Percentiles rank a stretch among this genome's conserved stretches.
Evolutionary conservation across 495 filamentous ascomycete genomes (phyloP).

Genomic region (Bryoglossum gracile): DNA sequence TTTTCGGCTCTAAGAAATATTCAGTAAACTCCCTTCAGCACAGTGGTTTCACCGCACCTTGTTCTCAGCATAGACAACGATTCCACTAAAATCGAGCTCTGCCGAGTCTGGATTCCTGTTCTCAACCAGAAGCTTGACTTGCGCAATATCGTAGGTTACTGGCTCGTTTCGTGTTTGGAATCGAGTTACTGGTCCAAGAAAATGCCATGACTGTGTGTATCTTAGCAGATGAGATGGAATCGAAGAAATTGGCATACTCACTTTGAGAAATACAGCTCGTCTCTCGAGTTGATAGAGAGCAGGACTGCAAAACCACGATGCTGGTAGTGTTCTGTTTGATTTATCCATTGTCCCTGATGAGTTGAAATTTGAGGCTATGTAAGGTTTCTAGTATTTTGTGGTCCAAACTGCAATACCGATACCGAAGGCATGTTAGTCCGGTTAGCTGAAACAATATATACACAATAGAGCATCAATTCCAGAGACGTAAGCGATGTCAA

Average conservation of each 20-base stretch:
- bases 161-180: constrained; percentile 40
- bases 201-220: constrained; percentile 47
- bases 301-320: constrained; percentile 35
- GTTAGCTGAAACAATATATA: too few relatives aligned
- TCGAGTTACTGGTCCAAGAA: constrained; percentile 52
- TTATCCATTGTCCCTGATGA: too few relatives aligned
- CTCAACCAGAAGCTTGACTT: constrained; percentile 40
- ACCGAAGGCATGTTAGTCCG: too few relatives aligned
- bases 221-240: constrained; percentile 14
- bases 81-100: constrained; percentile 29
- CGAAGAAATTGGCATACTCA: constrained; percentile 47
- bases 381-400: too few relatives aligned
- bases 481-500: too few relatives aligned
- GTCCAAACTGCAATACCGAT: too few relatives aligned
- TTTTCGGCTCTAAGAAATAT: constrained; percentile 2
- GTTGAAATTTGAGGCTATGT: too few relatives aligned
- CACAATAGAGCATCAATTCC: too few relatives aligned
- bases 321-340: constrained; percentile 35
- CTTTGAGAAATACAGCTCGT: constrained; percentile 49
- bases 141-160: constrained; percentile 49
- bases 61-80: constrained; percentile 34
- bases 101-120: constrained; percentile 31
- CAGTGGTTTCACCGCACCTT: constrained; percentile 6
- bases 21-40: constrained; percentile 23
- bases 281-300: constrained; percentile 44